A percentile compares a stretch with the other conserved stretches of the same genome.
phyloP scores from a whole-genome alignment of 805 yeast species.

The Wickerhamomyces queroliae region DNA sequence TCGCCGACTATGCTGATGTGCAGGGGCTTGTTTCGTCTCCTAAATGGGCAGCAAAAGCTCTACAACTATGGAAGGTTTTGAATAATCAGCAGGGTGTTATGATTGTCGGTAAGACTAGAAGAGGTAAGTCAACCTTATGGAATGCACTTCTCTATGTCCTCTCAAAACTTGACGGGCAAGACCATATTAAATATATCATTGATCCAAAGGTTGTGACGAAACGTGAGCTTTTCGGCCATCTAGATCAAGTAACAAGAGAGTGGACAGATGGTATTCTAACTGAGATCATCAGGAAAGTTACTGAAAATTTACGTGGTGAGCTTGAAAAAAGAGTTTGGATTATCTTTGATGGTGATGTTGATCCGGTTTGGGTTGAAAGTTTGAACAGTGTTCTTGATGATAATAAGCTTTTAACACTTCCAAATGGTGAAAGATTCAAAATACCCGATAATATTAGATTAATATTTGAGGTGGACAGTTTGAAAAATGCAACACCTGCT shows the following conservation, averaged over 20 bases:
- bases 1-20: slow-evolving; percentile 24
- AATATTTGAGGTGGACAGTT: slow-evolving; percentile 69
- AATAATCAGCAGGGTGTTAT: slow-evolving; percentile 71
- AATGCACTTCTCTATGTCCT: slow-evolving; percentile 41
- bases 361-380: slow-evolving; percentile 91
- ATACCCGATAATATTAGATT: slow-evolving; percentile 60
- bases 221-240: slow-evolving; percentile 56
- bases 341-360: slow-evolving; percentile 87
- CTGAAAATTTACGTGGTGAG: slow-evolving; percentile 56
- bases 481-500: slow-evolving; percentile 77
- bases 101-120: slow-evolving; percentile 69
- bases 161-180: slow-evolving; percentile 27
- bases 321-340: slow-evolving; percentile 57
- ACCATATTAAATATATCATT: slow-evolving; percentile 38
- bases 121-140: slow-evolving; percentile 65
- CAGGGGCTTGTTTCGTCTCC: slow-evolving; percentile 29
- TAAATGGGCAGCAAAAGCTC: slow-evolving; percentile 46
- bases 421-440: slow-evolving; percentile 81
- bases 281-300: slow-evolving; percentile 50
- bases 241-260: slow-evolving; percentile 76
- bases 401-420: slow-evolving; percentile 71
- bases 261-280: slow-evolving; percentile 91
- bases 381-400: slow-evolving; percentile 90
- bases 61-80: slow-evolving; percentile 59
- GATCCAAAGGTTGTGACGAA: slow-evolving; percentile 78